Evolutionary conservation across 352 stramenopile genomes (phyloP).

Genomic region (Phytophthora sp.): DNA sequence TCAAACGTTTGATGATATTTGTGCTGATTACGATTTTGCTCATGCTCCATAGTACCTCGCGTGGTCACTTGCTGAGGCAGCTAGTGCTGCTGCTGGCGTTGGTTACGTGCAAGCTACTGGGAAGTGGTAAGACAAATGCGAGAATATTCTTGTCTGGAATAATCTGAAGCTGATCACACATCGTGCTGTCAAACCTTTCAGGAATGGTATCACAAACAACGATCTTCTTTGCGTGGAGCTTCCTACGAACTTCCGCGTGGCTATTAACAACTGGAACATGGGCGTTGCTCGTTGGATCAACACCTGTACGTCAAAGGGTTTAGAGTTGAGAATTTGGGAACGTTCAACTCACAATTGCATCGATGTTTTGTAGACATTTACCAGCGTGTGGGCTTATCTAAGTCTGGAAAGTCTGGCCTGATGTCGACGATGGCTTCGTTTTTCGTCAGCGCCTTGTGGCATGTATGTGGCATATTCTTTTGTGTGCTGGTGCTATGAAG

Average conservation of each 20-base stretch:
- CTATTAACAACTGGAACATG: constrained; percentile 92
- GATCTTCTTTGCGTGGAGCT: constrained; percentile 86
- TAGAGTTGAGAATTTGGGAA: background rate
- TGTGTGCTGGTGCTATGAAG: background rate
- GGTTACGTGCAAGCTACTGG: constrained; percentile 79
- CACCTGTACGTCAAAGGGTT: constrained; percentile 56
- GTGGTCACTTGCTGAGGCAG: constrained; percentile 83
- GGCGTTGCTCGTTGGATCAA: constrained; percentile 88
- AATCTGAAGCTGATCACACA: too few species aligned
- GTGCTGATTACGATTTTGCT: constrained; percentile 4
- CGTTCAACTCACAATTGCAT: background rate
- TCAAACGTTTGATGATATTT: background rate
- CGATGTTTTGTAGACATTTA: constrained; percentile 72
- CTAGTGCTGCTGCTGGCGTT: constrained; percentile 75
- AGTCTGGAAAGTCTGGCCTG: constrained; percentile 75
- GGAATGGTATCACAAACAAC: constrained; percentile 89
- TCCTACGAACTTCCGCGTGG: constrained; percentile 85
- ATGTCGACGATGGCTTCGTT: constrained; percentile 82
- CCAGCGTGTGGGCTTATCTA: constrained; percentile 80
- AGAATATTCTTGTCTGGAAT: too few species aligned
- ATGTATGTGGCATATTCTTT: constrained; percentile 48
- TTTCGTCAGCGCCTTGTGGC: constrained; percentile 86
- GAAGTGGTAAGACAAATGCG: constrained; percentile 70
- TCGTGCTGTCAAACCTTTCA: constrained; percentile 25
- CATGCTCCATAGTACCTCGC: constrained; percentile 71